A percentile compares a stretch with the other conserved stretches of the same genome.
Conservation (phyloP, 805 yeast species). For the Yamadazyma sp. region DNA sequence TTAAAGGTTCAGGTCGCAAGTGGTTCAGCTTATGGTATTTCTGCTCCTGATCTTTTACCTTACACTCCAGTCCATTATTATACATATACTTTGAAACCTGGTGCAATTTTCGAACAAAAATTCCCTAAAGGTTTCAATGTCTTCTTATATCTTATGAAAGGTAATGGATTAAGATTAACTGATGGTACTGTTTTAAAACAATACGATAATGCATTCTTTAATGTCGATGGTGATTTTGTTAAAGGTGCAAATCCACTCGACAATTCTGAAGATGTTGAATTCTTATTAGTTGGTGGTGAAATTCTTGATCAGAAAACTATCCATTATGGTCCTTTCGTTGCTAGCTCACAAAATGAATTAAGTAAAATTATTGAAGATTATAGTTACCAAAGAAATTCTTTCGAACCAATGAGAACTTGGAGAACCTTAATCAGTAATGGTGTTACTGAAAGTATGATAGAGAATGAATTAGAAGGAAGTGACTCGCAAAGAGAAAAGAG, state of each 20-base stretch:
- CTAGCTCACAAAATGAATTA: constrained; percentile 62
- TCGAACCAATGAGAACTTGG: constrained; percentile 66
- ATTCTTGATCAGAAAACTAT: constrained; percentile 70
- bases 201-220: constrained; percentile 58
- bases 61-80: constrained; percentile 79
- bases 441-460: constrained; percentile 40
- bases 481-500: constrained; percentile 25
- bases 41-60: constrained; percentile 70
- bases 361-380: constrained; percentile 70
- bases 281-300: constrained; percentile 76
- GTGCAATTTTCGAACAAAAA: constrained; percentile 59
- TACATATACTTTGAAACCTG: constrained; percentile 61
- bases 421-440: constrained; percentile 43
- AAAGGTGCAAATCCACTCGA: constrained; percentile 42
- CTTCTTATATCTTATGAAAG: constrained; percentile 66
- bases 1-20: constrained; percentile 69
- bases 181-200: constrained; percentile 41
- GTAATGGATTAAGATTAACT: constrained; percentile 47
- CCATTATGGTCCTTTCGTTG: constrained; percentile 92
- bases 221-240: constrained; percentile 63
- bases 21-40: constrained; percentile 75
- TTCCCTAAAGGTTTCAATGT: constrained; percentile 62
- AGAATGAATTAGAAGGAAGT: constrained; percentile 35
- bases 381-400: constrained; percentile 65
- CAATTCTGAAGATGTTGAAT: constrained; percentile 52